phyloP scores from a whole-genome alignment of 805 yeast genomes.

The Limtongia smithiae region DNA sequence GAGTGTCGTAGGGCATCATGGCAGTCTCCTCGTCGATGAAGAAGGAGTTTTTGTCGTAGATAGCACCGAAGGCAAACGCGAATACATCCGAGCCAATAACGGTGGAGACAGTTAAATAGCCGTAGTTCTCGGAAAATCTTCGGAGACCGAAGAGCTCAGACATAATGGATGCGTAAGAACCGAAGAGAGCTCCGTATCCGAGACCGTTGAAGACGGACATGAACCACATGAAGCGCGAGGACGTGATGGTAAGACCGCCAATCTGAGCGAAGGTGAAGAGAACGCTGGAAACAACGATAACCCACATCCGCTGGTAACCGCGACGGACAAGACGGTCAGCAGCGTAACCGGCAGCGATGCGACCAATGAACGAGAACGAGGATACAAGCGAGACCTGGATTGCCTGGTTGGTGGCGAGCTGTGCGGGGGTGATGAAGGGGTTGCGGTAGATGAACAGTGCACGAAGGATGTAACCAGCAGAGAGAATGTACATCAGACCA shows the following conservation, averaged over 20 bases:
- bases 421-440: conserved; percentile 26
- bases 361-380: conserved; percentile 61
- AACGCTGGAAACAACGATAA: conserved; percentile 51
- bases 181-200: conserved; percentile 70
- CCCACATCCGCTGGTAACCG: conserved; percentile 49
- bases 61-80: conserved; percentile 59
- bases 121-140: conserved; percentile 70
- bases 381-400: conserved; percentile 71
- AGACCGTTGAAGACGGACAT: conserved; percentile 60
- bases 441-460: conserved; percentile 40
- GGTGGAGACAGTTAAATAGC: conserved; percentile 64
- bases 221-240: conserved; percentile 43
- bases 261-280: conserved; percentile 52
- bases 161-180: conserved; percentile 71
- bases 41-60: conserved; percentile 50
- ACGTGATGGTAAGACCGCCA: conserved; percentile 43
- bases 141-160: conserved; percentile 70
- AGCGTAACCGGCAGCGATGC: conserved; percentile 58
- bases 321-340: conserved; percentile 58
- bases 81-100: conserved; percentile 53
- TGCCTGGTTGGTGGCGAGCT: conserved; percentile 58
- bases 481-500: conserved; percentile 72
- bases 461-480: conserved; percentile 66
- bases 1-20: conserved; percentile 9
- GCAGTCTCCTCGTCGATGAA: conserved; percentile 19